Evolutionary conservation across 495 filamentous ascomycete species (phyloP), one percentile per base, ranked within the genome.

Genomic region (Penicillium bialowiezense): DNA sequence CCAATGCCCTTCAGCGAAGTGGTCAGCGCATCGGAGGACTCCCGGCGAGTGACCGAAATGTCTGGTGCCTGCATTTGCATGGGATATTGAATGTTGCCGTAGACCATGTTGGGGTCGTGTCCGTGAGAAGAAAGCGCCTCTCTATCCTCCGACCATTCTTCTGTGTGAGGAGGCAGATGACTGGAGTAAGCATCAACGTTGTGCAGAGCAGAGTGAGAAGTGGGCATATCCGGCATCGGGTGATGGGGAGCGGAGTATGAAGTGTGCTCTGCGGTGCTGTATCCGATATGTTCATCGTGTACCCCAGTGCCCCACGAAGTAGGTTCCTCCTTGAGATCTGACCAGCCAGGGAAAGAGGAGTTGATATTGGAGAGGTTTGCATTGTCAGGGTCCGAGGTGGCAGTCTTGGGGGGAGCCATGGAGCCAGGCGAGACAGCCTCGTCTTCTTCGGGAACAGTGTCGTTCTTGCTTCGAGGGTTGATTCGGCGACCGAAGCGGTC

Each of bases 11-110:
- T 64, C 24, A 75, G 44, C 7, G 72, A 61, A 15, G 65, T 51
- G 5, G 68, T 59, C 26, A 77, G 62, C 14, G 72, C 65, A 51
- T 68, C 69, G 6, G 68, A 70, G n/a, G 73, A 77, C 47, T 62
- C 67, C 20, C 72, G 67, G 19, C 69, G 59, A 6, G 65, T 53
- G 20, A 70, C 42, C 7, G 67, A 55, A 18, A 64, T 59, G 31
- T 69, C 63, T n/a, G 65, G 60, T 13, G 59, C 45, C 29, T 68
- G 70, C 53, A 74, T 52, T 17, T 61, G 37, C 51, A 60, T 48
- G 2, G 57, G 55, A 50, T 69, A 72, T 29, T 64, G 67, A 54
- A 69, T 62, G 37, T 62, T 55, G 41, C 57, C 54, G 55, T 67
- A 70, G 18, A 64, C 46, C 20, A 62, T 38, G 15, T 55, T 59